Percentiles rank a stretch among this genome's conserved stretches.
These are phyloP conservation scores for Kitagawia praeruptora DNA, from an alignment of 129 eudicot genomes.

Conservation along the genomic window DNA sequence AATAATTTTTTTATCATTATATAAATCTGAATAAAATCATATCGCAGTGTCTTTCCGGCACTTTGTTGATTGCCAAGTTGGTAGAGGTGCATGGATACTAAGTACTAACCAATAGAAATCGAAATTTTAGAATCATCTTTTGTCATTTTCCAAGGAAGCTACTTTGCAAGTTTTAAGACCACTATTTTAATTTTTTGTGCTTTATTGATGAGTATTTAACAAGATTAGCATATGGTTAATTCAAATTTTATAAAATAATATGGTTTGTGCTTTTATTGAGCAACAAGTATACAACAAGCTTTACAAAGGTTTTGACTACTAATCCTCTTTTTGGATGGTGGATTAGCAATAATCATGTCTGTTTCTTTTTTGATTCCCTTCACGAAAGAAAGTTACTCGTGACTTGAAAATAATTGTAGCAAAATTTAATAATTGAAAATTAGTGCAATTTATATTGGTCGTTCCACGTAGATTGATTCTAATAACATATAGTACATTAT, in stretches of 20 bases:
- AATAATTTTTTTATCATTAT: neutral
- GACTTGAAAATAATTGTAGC: too few species aligned
- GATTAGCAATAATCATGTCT: neutral
- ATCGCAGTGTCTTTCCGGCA: neutral
- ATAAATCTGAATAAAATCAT: neutral
- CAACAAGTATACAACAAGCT: neutral
- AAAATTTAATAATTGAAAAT: too few species aligned
- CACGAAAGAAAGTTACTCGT: too few species aligned
- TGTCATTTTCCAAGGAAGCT: constrained; percentile 6
- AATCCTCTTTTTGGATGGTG: neutral
- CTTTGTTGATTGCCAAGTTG: constrained; percentile 1
- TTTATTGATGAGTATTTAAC: neutral
- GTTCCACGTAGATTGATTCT: neutral
- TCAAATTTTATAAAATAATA: too few species aligned
- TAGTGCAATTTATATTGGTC: neutral
- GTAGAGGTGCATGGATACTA: neutral
- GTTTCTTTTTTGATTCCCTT: neutral
- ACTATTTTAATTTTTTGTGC: neutral
- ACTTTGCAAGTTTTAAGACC: neutral
- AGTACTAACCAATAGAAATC: neutral
- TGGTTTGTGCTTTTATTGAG: too few species aligned
- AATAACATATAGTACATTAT: neutral
- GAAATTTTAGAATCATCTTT: neutral
- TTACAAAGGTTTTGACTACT: neutral
- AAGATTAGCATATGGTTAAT: neutral